Evolutionary conservation across 1,284 basidiomycete genomes (phyloP).

Genomic region (Ustilago hordei): DNA sequence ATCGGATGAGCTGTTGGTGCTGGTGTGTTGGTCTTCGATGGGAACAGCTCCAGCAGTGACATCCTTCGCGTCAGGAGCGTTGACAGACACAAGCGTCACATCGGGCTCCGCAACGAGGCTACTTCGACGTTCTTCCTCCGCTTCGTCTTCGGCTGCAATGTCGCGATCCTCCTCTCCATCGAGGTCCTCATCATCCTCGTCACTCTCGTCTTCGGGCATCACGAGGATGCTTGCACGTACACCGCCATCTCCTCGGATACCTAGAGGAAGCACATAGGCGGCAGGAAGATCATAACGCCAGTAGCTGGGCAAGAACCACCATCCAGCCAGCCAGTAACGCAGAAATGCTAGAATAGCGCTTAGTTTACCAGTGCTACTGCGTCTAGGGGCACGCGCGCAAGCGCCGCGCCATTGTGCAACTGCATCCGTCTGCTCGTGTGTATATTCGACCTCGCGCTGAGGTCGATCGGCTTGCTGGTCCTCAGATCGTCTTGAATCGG

Average conservation of each 20-base stretch:
- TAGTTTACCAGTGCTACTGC: conserved; percentile 30
- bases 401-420: conserved; percentile 45
- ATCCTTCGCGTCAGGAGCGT: neutral
- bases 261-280: conserved; percentile 57
- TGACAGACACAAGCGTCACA: conserved; percentile 3
- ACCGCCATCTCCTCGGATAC: conserved; percentile 58
- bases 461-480: conserved; percentile 8
- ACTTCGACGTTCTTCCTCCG: conserved; percentile 28
- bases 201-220: conserved; percentile 52
- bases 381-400: conserved; percentile 26
- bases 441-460: conserved; percentile 15
- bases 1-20: conserved; percentile 40
- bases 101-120: conserved; percentile 15
- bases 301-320: conserved; percentile 52
- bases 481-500: conserved; percentile 16
- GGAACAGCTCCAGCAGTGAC: neutral
- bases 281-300: conserved; percentile 53
- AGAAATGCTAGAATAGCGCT: conserved; percentile 48
- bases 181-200: conserved; percentile 36
- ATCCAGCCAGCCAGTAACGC: conserved; percentile 53
- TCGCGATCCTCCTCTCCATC: conserved; percentile 40
- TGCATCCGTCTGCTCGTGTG: conserved; percentile 16
- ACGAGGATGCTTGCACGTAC: conserved; percentile 58
- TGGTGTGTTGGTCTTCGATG: conserved; percentile 17
- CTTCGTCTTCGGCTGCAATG: conserved; percentile 39